phyloP scores from a whole-genome alignment of 2,329 filamentous ascomycete genomes.

The Clonostachys solani region DNA sequence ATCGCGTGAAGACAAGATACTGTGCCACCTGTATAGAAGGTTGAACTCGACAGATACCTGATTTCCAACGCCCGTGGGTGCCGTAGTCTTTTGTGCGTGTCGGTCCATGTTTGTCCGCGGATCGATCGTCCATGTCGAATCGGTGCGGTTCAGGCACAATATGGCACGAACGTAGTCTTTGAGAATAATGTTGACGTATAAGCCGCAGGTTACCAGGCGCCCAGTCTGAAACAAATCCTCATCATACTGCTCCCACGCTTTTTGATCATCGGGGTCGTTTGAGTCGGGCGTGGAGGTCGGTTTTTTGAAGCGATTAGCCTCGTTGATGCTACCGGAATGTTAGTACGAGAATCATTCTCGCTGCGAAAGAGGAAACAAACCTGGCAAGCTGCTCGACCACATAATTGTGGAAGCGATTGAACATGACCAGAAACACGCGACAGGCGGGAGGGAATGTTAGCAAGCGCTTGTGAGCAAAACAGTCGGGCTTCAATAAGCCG shows the following conservation, averaged over 20 bases:
- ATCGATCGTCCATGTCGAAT: conserved; percentile 79
- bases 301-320: conserved; percentile 72
- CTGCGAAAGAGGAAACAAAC: background rate
- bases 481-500: conserved; percentile 69
- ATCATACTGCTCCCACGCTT: conserved; percentile 64
- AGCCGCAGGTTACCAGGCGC: conserved; percentile 66
- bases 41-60: conserved; percentile 88
- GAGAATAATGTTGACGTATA: conserved; percentile 77
- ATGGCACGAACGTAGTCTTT: conserved; percentile 78
- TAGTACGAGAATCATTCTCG: background rate
- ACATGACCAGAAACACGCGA: conserved; percentile 70
- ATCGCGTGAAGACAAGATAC: conserved; percentile 68
- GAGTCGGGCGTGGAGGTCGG: conserved; percentile 45
- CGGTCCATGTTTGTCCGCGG: conserved; percentile 66
- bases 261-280: conserved; percentile 35
- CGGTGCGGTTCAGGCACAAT: conserved; percentile 50
- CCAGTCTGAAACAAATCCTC: conserved; percentile 78
- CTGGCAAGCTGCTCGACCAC: conserved; percentile 72
- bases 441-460: conserved; percentile 70
- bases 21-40: conserved; percentile 84
- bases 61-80: conserved; percentile 71
- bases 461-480: conserved; percentile 67
- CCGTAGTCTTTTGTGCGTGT: conserved; percentile 44
- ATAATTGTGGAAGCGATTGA: conserved; percentile 84
- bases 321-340: conserved; percentile 62